phyloP scores from a whole-genome alignment of 495 filamentous ascomycete species.

The Penicillium tannophilum region DNA sequence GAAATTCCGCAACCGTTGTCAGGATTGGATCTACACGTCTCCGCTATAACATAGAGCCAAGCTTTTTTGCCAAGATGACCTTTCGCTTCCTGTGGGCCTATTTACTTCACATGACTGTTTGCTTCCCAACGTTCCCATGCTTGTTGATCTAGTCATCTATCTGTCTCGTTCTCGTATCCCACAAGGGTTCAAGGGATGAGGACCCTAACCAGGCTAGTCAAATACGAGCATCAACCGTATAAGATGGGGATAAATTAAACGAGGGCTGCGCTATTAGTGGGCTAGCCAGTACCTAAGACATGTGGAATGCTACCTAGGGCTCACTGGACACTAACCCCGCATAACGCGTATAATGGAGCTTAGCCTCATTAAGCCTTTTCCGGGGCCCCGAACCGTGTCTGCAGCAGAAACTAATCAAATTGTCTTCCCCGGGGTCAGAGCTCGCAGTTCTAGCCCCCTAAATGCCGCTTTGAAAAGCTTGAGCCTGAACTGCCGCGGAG shows the following conservation, averaged over 20 bases:
- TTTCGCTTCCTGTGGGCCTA: not conserved
- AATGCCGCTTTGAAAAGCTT: not conserved
- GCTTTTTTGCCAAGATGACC: not conserved
- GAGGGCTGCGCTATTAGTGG: not conserved
- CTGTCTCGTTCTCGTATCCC: too few species aligned
- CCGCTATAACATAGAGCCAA: not conserved
- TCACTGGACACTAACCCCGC: not conserved
- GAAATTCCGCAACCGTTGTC: too few species aligned
- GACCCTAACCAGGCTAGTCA: too few species aligned
- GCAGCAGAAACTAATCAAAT: not conserved
- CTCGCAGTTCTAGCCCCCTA: not conserved
- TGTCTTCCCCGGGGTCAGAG: too few species aligned
- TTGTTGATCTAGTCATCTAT: too few species aligned
- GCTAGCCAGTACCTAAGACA: not conserved
- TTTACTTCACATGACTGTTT: not conserved
- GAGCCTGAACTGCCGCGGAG: not conserved
- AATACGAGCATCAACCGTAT: too few species aligned
- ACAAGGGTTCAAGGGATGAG: too few species aligned
- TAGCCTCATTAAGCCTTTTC: conserved; percentile 2
- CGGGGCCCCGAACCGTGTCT: conserved; percentile 1
- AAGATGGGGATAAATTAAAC: not conserved
- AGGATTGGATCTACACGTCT: not conserved
- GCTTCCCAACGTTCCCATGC: too few species aligned
- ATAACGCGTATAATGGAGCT: not conserved
- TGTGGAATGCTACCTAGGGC: not conserved